Base-by-base conservation (phyloP, 805 yeast genomes). In the Lipomyces kockii region DNA sequence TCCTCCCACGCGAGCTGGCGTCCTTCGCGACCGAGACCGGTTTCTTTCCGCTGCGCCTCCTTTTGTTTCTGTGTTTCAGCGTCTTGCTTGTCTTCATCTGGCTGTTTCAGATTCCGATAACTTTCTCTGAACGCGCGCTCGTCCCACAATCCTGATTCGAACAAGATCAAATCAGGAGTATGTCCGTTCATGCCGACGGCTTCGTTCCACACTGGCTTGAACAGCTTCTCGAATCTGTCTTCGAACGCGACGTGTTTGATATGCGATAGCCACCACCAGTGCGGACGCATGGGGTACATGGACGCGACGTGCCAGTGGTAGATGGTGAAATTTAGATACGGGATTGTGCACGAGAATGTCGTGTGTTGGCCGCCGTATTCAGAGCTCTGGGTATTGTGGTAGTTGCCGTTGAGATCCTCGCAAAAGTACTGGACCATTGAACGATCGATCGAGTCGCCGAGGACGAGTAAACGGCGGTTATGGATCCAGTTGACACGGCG, bases 381-480 rank as follows among this genome's bases (percentile, higher is more conserved):
- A 3, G n/a, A n/a, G 25, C n/a, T 34, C 20, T 61, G 6, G 22
- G 62, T 58, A 17, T 17, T 35, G 11, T 22, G 27, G 17, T 58
- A 29, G 2, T 25, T 34, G 29, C 62, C 62, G 11, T 49, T 46
- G 17, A 63, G 39, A 14, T 60, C 71, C 20, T 52, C 49, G 58
- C 71, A 68, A 17, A 65, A 60, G 55, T 60, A 62, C 63, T 68
- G 67, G 14, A 66, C 34, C 70, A 66, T 63, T 25, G 4, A 66
- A 60, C 71, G 65, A 55, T 68, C 71, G 46, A 68, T 67, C 25
- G 70, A 66, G 57, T 68, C 71, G 14, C 71, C 71, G 11, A 68
- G 49, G 37, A 67, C 60, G 20, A 68, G 59, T 11, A 66, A 60
- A 17, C 71, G 71, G 7, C 67, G 64, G 55, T 62, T 63, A 46